Evolutionary conservation across 2,329 filamentous ascomycete genomes (phyloP), one percentile per base, ranked within the genome.

Genomic region (Hirsutella minnesotensis): DNA sequence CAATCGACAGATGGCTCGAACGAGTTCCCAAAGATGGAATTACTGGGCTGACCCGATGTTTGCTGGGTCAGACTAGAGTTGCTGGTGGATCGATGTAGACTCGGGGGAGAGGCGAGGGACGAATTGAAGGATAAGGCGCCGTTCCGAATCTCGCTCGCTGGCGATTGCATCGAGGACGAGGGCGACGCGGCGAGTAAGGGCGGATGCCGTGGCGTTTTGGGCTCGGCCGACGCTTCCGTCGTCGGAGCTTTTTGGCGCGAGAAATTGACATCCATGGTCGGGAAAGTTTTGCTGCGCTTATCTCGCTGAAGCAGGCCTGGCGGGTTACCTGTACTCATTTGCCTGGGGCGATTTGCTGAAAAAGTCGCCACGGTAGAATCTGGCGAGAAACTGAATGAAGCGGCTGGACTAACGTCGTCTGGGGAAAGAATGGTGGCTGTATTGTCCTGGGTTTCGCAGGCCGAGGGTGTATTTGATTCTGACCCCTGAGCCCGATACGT

Each of bases 231-330:
- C 9, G 49, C 45, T 15, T 50, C 21, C 21, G 19, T 12, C 2
- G 29, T 22, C 2, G 43, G 7, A 12, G 31, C 21, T 22, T 47
- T 39, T 31, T 72, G 70, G 50, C 69, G 71, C 50, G 72, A 61
- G 45, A 70, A 75, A 44, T 75, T 81, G 37, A 83, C 68, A 43
- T 78, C 79, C 35, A 86, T 66, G 37, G 81, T 79, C 1, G 88
- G 86, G 49, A 94, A 88, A 0, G 87, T 94, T 60, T 94, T 87
- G 59, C 86, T 92, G 55, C 87, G 75, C 45, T 63, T 63, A 43
- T 58, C 59, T n/a, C 85, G 86, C 44, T 86, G 75, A 53, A 83
- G 81, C 50, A 81, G 79, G 53, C 77, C 77, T 42, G 68, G 65
- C 44, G 55, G 56, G 9, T 46, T 19, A 44, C 65, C 5, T 56